These are phyloP conservation scores for Setaria italica DNA, from an alignment of 202 grass and related monocot genomes.

Conservation along the genomic window DNA sequence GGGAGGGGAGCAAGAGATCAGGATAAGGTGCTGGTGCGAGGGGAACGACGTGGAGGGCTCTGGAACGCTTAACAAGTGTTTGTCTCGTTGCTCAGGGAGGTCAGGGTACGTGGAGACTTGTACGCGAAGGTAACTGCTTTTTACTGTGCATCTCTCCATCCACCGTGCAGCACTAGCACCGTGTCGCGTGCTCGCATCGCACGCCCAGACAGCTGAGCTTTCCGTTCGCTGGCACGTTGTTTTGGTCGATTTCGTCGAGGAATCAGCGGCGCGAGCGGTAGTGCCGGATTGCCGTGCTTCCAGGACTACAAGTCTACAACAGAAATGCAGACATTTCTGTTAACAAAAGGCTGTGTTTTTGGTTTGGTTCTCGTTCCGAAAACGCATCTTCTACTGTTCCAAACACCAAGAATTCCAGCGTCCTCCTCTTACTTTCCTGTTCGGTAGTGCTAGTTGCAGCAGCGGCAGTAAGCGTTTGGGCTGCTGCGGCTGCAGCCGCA, in stretches of 20 bases:
- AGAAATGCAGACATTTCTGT: not conserved
- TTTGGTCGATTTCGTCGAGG: not conserved
- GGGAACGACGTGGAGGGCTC: conserved; percentile 55
- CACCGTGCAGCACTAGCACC: not conserved
- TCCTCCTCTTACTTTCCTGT: no score
- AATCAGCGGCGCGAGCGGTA: not conserved
- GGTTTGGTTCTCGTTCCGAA: no score
- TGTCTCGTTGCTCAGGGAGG: not conserved
- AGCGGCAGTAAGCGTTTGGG: no score
- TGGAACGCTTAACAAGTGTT: conserved; percentile 29
- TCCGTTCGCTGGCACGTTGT: not conserved
- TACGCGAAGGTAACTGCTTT: conserved; percentile 38
- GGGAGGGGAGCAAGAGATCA: not conserved
- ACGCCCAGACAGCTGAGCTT: not conserved
- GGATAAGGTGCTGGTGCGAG: conserved; percentile 50
- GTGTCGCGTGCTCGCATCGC: not conserved
- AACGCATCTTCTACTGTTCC: no score
- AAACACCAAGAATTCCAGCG: no score
- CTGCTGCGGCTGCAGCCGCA: no score
- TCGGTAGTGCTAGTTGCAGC: no score
- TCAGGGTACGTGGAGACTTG: conserved; percentile 43
- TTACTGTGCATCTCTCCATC: not conserved
- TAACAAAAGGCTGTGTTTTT: no score
- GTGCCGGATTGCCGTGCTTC: not conserved
- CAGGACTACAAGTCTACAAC: no score